Percentiles rank a stretch among this genome's conserved stretches.
Conservation (phyloP, 192 early-diverging fungal genomes). For the Backusella luteola region DNA sequence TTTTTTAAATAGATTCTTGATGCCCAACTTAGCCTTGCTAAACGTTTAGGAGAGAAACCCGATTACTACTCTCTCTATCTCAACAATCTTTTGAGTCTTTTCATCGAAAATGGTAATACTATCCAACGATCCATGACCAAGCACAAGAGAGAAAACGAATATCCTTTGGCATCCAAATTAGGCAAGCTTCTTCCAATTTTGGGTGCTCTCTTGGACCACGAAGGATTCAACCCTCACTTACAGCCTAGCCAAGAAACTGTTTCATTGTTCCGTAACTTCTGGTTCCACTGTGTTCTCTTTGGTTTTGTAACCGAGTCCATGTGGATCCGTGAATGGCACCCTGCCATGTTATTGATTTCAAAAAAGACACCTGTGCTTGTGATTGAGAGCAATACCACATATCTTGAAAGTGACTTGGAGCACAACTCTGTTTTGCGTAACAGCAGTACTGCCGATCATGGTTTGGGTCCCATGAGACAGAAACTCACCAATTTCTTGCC, state of each 20-base stretch:
- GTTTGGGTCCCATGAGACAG: conserved; percentile 56
- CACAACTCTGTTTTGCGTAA: conserved; percentile 80
- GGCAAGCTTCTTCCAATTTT: conserved; percentile 63
- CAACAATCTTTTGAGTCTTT: conserved; percentile 48
- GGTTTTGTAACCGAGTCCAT: conserved; percentile 71
- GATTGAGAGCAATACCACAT: conserved; percentile 65
- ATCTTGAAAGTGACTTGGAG: conserved; percentile 84
- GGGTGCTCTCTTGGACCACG: conserved; percentile 54
- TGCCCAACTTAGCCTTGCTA: conserved; percentile 49
- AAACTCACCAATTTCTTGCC: conserved; percentile 60
- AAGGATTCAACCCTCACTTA: conserved; percentile 56
- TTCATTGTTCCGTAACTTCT: conserved; percentile 81
- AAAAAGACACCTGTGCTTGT: conserved; percentile 83
- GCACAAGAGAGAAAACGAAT: conserved; percentile 42
- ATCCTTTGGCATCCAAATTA: conserved; percentile 45
- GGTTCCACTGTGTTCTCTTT: conserved; percentile 84
- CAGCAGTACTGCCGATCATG: conserved; percentile 40
- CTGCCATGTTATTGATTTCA: conserved; percentile 70
- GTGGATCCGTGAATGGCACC: conserved; percentile 77
- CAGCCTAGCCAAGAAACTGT: conserved; percentile 61
- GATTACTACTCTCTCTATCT: conserved; percentile 58
- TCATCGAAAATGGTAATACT: conserved; percentile 60
- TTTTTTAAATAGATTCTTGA: conserved; percentile 38
- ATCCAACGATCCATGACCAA: conserved; percentile 49
- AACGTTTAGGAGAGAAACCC: conserved; percentile 43